Base-by-base conservation (phyloP, 208 protist genomes). In the Trypanosoma theileri region DNA sequence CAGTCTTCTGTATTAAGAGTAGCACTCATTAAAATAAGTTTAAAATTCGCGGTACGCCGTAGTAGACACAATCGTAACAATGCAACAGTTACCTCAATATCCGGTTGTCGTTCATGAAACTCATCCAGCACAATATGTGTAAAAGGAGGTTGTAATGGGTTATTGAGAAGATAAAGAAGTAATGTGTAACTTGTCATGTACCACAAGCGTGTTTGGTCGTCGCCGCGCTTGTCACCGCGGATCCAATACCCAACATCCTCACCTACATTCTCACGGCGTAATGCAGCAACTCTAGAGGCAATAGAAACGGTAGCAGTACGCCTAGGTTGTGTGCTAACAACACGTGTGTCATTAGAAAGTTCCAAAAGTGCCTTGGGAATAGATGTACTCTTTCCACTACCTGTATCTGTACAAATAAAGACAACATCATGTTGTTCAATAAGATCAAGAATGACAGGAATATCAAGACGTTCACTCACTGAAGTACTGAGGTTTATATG, bases 21-120 rank as follows among this genome's bases (percentile, higher is more conserved):
- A 8, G 98, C 98, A 12, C 96, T 99, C 66, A 98, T 99, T 53
- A 99, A 91, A 48, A 99, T 97, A 54, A 99, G 85, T 76, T 99
- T 99, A 78, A 95, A 75, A 21, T 88, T 84, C 9, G 71, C 51
- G 4, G 69, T 75, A 22, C 28, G 22, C 26, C 50, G 58, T 26
- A 71, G 56, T 2, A 84, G 53, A 44, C 69, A 78, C 8, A 93
- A 21, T 40, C 80, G 80, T 13, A 94, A 66, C 21, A 92, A 31
- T 4, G 84, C 74, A 14, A 94, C 71, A 13, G 89, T 78, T 48
- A 94, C 81, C 63, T 94, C 88, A 64, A 67, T 86, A 46, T 92
- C 82, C 3, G 99, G 86, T 19, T 95, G 98, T 24, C 89, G 66
- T 74, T 94, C 89, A 56, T 94, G 89, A 41, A 91, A 82, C 59